Base-by-base conservation (phyloP, 73 alveolate species). In the Paramecium biaurelia region DNA sequence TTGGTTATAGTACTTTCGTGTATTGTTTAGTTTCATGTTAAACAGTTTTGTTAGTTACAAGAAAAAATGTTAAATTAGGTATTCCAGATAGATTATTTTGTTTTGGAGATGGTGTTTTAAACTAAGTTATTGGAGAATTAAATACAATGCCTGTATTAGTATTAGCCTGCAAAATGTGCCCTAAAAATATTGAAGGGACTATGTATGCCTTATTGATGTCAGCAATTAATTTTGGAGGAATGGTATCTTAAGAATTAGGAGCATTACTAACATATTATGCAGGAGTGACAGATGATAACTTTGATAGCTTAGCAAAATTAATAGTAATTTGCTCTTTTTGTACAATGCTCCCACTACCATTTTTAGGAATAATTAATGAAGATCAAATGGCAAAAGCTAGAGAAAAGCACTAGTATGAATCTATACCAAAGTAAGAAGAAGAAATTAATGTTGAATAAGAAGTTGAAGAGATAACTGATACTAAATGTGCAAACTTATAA, bases 111-210 rank as follows among this genome's bases (percentile, higher is more conserved):
- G 85, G 88, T 28, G 79, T 89, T 41, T 23, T 94, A 76, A 67
- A 76, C 57, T 76, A 92, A 92, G 82, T 63, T 87, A 45, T 92
- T 84, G 93, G 92, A 76, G 93, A 95, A 93, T 68, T 97, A 92
- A 92, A 84, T 85, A 32, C 97, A 28, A 95, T 96, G 95, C 99
- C 99, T 24, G 49, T 96, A 1, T 92, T 96, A 94, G 97, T 96
- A 5, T 57, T 96, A 34, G 97, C 98, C 11, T 94, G 97, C 32
- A 92, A 93, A 47, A 92, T 96, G 85, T 95, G 98, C 26, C 99
- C 99, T 0, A 95, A 95, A 84, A 76, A 93, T 63, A 95, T 96
- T 37, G 99, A 96, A 92, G 99, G 98, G 34, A 76, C 97, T 1
- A 92, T 96, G 94, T 96, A 95, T 85, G 98, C 97, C 9, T 59